These are phyloP conservation scores for Botrytis fragariae DNA, from an alignment of 2,329 filamentous ascomycete species.

Conservation along the genomic window DNA sequence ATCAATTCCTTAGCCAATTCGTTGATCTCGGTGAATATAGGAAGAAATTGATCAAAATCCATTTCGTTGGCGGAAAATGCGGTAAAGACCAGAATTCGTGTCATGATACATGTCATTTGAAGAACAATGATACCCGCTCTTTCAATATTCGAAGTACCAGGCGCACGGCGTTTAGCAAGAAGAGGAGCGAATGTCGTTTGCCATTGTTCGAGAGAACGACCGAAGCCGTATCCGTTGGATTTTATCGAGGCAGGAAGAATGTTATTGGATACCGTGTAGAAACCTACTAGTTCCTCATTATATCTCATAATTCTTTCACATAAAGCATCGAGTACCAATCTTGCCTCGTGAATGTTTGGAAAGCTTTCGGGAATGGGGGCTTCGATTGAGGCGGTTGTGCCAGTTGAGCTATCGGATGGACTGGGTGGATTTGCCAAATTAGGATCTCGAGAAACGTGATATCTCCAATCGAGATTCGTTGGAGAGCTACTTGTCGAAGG, in stretches of 20 bases:
- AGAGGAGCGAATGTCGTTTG: slow-evolving; percentile 55
- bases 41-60: slow-evolving; percentile 54
- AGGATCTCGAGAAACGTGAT: slow-evolving; percentile 4
- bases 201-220: slow-evolving; percentile 54
- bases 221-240: slow-evolving; percentile 43
- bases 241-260: slow-evolving; percentile 43
- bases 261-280: slow-evolving; percentile 46
- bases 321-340: slow-evolving; percentile 55
- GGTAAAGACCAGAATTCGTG: slow-evolving; percentile 56
- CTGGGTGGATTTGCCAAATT: slow-evolving; percentile 39
- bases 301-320: slow-evolving; percentile 58
- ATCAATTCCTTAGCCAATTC: slow-evolving; percentile 58
- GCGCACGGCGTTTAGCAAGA: slow-evolving; percentile 47
- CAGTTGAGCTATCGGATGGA: slow-evolving; percentile 41
- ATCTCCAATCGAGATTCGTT: slow-evolving; percentile 6
- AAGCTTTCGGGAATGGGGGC: slow-evolving; percentile 41
- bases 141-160: slow-evolving; percentile 50
- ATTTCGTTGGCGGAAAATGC: slow-evolving; percentile 58
- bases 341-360: slow-evolving; percentile 51
- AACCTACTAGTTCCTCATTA: slow-evolving; percentile 53
- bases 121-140: slow-evolving; percentile 59
- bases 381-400: slow-evolving; percentile 25
- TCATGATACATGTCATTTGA: slow-evolving; percentile 62
- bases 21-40: slow-evolving; percentile 54
- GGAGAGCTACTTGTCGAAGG: background rate